Evolutionary conservation across 2,329 filamentous ascomycete genomes (phyloP), one percentile per base, ranked within the genome.

Genomic region (Westerdykella ornata): DNA sequence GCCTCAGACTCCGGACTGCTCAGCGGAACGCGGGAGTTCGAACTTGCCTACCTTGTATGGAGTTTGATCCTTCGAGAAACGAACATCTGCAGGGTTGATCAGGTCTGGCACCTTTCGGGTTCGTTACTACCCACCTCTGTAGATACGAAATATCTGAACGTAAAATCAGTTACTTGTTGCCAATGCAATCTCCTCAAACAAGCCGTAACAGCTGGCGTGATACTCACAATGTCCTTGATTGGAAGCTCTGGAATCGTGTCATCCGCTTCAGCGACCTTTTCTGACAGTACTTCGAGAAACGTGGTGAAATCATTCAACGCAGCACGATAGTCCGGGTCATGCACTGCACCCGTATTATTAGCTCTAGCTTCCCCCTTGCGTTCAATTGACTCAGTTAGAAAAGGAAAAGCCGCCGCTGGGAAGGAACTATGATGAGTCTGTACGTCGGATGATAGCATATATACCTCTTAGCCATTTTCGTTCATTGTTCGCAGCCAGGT

Each of bases 221-320:
- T 17, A 57, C 72, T 60, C 53, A 81, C 80, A 52, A 94, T 72
- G 59, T 95, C 88, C 64, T 94, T 92, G 40, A 83, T 72, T 1
- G 89, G 89, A 16, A 95, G 70, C 54, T 95, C 88, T 1, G 89
- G 89, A 32, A 95, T 79, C 1, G 88, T 94, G 41, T 84, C 79
- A 60, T 96, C 89, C 30, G 76, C 73, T 44, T 82, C 79, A 15
- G 77, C 76, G 40, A 95, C 74, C 46, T 80, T 82, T 45, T 82
- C 73, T 1, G 84, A 85, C 30, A 92, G 71, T 8, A 72, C 72
- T 51, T 85, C 82, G 28, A 92, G 78, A 56, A 89, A 95, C 1
- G 79, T 77, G 36, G 86, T 79, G 75, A 86, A 95, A 62, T 95
- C 88, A 44, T 84, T 82, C 43, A 88, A 76, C 1, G 88, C 79